A percentile compares a stretch with the other conserved stretches of the same genome.
phyloP scores from a whole-genome alignment of 495 filamentous ascomycete genomes.

The Jackrogersella multiformis region DNA sequence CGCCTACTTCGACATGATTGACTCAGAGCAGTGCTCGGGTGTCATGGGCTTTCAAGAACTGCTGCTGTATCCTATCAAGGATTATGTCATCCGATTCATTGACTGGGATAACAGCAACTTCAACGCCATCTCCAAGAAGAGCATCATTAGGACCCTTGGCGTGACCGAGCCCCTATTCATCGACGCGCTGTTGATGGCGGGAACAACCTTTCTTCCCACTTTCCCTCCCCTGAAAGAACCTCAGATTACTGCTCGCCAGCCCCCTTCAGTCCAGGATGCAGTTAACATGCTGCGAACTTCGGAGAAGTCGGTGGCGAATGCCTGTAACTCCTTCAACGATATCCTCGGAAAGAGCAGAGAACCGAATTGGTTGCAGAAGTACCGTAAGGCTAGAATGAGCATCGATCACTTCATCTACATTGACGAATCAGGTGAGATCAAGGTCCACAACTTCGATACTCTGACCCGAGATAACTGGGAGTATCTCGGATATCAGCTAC shows the following conservation, averaged over 20 bases:
- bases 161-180: conserved; percentile 77
- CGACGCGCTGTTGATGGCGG: conserved; percentile 84
- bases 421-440: conserved; percentile 75
- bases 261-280: conserved; percentile 71
- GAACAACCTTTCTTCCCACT: conserved; percentile 77
- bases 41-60: conserved; percentile 88
- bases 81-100: conserved; percentile 76
- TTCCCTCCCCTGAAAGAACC: conserved; percentile 77
- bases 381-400: conserved; percentile 80
- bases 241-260: conserved; percentile 54
- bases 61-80: conserved; percentile 85
- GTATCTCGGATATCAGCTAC: conserved; percentile 87
- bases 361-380: conserved; percentile 82
- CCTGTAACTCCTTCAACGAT: conserved; percentile 76
- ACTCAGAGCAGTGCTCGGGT: conserved; percentile 74
- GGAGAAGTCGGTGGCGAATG: conserved; percentile 67
- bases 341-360: conserved; percentile 70
- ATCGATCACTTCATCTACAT: conserved; percentile 89
- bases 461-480: conserved; percentile 85
- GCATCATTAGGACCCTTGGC: conserved; percentile 73
- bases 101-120: conserved; percentile 74
- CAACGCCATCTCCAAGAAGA: conserved; percentile 74
- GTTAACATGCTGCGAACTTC: conserved; percentile 74
- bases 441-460: conserved; percentile 71
- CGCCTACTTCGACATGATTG: conserved; percentile 77